These are phyloP conservation scores for Pseudogymnoascus sp. DNA, from an alignment of 2,329 filamentous ascomycete genomes.

Conservation along the genomic window DNA sequence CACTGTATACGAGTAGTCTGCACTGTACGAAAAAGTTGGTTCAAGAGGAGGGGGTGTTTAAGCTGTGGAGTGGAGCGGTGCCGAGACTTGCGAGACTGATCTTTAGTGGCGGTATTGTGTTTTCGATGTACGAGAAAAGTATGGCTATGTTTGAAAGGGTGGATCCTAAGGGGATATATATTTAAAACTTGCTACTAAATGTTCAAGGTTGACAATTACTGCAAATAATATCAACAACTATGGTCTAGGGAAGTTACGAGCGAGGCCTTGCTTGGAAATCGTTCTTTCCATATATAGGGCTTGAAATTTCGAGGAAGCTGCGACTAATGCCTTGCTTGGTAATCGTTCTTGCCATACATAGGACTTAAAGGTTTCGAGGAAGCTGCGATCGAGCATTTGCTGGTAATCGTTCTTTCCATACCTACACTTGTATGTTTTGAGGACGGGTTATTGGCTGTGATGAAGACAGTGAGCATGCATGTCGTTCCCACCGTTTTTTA, in stretches of 20 bases:
- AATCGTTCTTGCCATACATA: constrained; percentile 11
- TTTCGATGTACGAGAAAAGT: constrained; percentile 96
- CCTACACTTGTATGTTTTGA: neutral
- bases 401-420: too few relatives aligned
- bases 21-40: constrained; percentile 76
- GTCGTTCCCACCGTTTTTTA: neutral
- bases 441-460: too few relatives aligned
- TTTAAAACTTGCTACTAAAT: constrained; percentile 38
- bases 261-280: too few relatives aligned
- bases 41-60: constrained; percentile 78
- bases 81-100: constrained; percentile 77
- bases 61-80: constrained; percentile 89
- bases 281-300: too few relatives aligned
- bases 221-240: too few relatives aligned
- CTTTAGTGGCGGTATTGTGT: constrained; percentile 91
- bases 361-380: constrained; percentile 23
- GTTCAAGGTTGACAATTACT: neutral
- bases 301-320: too few relatives aligned
- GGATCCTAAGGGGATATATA: constrained; percentile 77
- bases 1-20: constrained; percentile 77
- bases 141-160: constrained; percentile 75
- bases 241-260: too few relatives aligned
- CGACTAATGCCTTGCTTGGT: too few relatives aligned
- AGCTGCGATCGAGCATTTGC: neutral
- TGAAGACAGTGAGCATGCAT: too few relatives aligned